Percentiles rank a stretch among this genome's conserved stretches.
These are phyloP conservation scores for Exophiala aquamarina DNA, from an alignment of 2,329 filamentous ascomycete genomes.

Conservation along the genomic window DNA sequence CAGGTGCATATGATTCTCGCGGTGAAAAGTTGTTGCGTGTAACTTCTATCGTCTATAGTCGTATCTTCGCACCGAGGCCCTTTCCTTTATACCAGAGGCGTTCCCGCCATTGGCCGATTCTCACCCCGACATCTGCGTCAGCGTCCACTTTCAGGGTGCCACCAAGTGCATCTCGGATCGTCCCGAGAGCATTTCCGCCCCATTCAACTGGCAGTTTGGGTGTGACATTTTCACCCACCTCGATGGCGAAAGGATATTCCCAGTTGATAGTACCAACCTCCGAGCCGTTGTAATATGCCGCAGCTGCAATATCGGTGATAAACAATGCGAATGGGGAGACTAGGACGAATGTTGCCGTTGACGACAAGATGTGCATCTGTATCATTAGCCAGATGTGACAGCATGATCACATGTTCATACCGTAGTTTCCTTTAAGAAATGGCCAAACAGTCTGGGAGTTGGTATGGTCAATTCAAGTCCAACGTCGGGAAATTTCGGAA, in stretches of 20 bases:
- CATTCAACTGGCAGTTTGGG: slow-evolving; percentile 81
- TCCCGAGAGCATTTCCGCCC: slow-evolving; percentile 76
- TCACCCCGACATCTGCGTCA: slow-evolving; percentile 70
- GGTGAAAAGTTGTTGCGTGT: too few relatives aligned
- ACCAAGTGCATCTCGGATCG: slow-evolving; percentile 75
- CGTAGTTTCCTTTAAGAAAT: slow-evolving; percentile 82
- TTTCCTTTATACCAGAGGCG: slow-evolving; percentile 67
- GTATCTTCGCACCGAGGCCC: slow-evolving; percentile 68
- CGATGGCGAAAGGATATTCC: slow-evolving; percentile 70
- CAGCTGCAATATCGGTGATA: slow-evolving; percentile 78
- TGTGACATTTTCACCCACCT: slow-evolving; percentile 69
- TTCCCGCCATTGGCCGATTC: slow-evolving; percentile 73
- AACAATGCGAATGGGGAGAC: slow-evolving; percentile 79
- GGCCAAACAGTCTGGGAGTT: slow-evolving; percentile 53
- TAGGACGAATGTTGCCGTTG: slow-evolving; percentile 80
- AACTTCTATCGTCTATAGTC: slow-evolving; percentile 45
- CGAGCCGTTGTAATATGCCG: slow-evolving; percentile 79
- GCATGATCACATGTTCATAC: slow-evolving; percentile 37
- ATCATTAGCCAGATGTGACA: slow-evolving; percentile 15
- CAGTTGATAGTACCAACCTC: slow-evolving; percentile 76
- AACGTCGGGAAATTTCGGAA: slow-evolving; percentile 71
- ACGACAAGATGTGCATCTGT: slow-evolving; percentile 76
- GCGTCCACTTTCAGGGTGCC: slow-evolving; percentile 78
- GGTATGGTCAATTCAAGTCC: slow-evolving; percentile 71
- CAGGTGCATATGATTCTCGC: too few relatives aligned